Conservation (phyloP, 768 basidiomycete species). For the Suillus ampliporus region DNA sequence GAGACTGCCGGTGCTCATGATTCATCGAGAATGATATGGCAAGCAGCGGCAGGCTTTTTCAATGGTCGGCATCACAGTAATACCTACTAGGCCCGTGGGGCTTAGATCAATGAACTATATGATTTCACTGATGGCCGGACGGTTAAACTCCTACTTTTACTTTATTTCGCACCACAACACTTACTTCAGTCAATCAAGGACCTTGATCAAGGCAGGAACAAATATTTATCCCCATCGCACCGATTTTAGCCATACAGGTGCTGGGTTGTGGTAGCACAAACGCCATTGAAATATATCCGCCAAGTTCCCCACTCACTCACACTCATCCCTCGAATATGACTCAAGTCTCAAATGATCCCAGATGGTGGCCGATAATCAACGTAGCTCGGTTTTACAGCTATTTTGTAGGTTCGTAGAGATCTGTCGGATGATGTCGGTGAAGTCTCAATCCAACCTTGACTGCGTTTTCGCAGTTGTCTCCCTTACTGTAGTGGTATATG, state of each 20-base stretch:
- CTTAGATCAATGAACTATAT: no score
- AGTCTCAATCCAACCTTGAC: background rate
- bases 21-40: no score
- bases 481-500: background rate
- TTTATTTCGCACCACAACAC: no score
- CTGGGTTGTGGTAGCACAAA: background rate
- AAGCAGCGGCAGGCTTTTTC: no score
- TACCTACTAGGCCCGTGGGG: no score
- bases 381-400: background rate
- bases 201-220: no score
- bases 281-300: background rate
- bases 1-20: no score
- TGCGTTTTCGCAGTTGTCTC: background rate
- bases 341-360: background rate
- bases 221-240: no score
- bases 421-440: background rate
- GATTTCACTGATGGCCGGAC: no score
- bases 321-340: background rate
- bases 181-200: no score
- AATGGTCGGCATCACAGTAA: no score
- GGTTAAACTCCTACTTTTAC: no score
- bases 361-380: background rate
- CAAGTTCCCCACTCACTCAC: background rate
- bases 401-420: background rate
- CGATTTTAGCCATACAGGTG: background rate